phyloP scores from a whole-genome alignment of 495 filamentous ascomycete genomes.

The Rhypophila decipiens region DNA sequence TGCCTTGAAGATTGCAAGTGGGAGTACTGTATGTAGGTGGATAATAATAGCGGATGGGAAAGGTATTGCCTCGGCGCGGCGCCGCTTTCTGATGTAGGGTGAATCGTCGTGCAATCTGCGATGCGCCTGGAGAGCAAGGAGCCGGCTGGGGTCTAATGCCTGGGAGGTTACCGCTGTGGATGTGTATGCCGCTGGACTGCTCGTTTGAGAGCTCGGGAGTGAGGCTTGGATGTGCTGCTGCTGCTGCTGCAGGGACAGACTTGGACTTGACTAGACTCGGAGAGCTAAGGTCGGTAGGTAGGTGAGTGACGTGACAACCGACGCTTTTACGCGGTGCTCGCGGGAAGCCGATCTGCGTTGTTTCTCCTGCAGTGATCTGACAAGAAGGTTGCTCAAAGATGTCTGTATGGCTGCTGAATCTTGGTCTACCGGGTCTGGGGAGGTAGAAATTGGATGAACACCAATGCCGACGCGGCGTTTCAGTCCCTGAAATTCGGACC shows the following conservation, averaged over 20 bases:
- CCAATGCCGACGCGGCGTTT: too few relatives aligned
- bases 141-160: not conserved
- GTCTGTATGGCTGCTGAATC: too few relatives aligned
- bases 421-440: too few relatives aligned
- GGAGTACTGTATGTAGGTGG: not conserved
- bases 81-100: not conserved
- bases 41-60: conserved; percentile 8
- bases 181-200: not conserved
- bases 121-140: not conserved
- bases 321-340: conserved; percentile 1
- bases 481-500: too few relatives aligned
- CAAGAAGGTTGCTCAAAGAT: conserved; percentile 3
- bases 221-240: too few relatives aligned
- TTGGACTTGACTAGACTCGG: not conserved
- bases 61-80: not conserved
- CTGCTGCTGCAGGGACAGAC: conserved; percentile 12
- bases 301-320: not conserved
- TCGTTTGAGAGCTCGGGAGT: not conserved
- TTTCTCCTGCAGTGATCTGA: conserved; percentile 8
- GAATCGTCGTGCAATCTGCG: not conserved
- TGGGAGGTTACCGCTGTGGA: conserved; percentile 10
- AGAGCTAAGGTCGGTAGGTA: not conserved
- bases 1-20: not conserved
- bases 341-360: conserved; percentile 6
- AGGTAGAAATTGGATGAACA: too few relatives aligned